Percentiles rank a stretch among this genome's conserved stretches.
Evolutionary conservation across 1,284 basidiomycete species (phyloP).

Genomic region (Entoloma clypeatum): DNA sequence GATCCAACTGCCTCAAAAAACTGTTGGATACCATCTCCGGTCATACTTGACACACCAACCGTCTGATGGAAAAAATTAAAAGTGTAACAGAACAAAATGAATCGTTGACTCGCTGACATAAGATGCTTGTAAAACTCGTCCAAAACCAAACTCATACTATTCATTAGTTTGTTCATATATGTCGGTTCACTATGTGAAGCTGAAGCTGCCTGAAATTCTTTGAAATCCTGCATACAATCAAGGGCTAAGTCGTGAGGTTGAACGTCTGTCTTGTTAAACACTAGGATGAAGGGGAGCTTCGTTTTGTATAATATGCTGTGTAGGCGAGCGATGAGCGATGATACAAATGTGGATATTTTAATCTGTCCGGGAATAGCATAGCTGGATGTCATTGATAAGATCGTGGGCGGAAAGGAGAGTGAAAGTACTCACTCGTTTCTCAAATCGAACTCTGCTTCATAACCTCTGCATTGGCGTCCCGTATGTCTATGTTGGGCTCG

Average conservation of each 20-base stretch:
- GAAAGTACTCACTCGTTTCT: slow-evolving; percentile 76
- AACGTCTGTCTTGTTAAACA: slow-evolving; percentile 99
- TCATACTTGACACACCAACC: slow-evolving; percentile 94
- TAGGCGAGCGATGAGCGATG: slow-evolving; percentile 3
- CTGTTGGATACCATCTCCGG: slow-evolving; percentile 87
- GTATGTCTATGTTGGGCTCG: slow-evolving; percentile 95
- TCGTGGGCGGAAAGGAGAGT: too few species aligned
- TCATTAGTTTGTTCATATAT: slow-evolving; percentile 99
- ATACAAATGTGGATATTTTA: slow-evolving; percentile 81
- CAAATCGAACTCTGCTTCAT: slow-evolving; percentile 91
- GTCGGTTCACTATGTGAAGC: slow-evolving; percentile 77
- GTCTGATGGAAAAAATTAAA: slow-evolving; percentile 50
- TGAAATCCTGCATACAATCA: slow-evolving; percentile 99
- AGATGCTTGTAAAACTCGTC: slow-evolving; percentile 99
- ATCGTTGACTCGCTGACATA: slow-evolving; percentile 44
- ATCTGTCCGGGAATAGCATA: slow-evolving; percentile 98
- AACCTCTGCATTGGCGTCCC: slow-evolving; percentile 95
- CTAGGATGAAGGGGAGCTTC: slow-evolving; percentile 93
- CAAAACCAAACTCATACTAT: slow-evolving; percentile 96
- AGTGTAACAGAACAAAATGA: background rate
- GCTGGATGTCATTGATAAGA: too few species aligned
- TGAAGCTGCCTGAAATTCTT: slow-evolving; percentile 77
- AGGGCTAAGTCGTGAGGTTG: slow-evolving; percentile 86
- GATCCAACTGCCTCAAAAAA: slow-evolving; percentile 91
- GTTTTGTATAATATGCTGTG: slow-evolving; percentile 96